Evolutionary conservation across 176 grass and related monocot species (phyloP).

Genomic region (Guadua angustifolia): DNA sequence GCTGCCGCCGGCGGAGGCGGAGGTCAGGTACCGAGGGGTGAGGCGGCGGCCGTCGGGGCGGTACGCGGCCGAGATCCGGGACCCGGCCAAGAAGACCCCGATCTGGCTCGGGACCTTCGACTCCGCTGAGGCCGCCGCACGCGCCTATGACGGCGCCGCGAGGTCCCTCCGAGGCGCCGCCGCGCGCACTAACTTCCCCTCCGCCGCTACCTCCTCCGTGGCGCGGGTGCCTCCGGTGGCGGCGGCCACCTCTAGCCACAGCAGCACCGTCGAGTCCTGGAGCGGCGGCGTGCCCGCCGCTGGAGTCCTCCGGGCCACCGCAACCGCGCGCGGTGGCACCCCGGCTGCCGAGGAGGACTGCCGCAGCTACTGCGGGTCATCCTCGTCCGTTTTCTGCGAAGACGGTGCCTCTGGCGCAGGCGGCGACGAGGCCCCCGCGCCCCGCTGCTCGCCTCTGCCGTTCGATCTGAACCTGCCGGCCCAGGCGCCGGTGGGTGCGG

Average conservation of each 20-base stretch:
- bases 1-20: conserved; percentile 24
- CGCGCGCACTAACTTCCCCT: conserved; percentile 67
- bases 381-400: conserved; percentile 66
- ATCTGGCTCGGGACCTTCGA: conserved; percentile 86
- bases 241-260: conserved; percentile 67
- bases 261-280: conserved; percentile 85
- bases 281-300: conserved; percentile 13
- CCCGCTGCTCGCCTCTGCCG: conserved; percentile 33
- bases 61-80: conserved; percentile 91
- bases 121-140: conserved; percentile 79
- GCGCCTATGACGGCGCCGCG: conserved; percentile 79
- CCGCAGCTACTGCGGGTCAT: conserved; percentile 80
- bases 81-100: conserved; percentile 75
- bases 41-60: conserved; percentile 71
- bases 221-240: neutral
- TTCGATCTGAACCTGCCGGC: conserved; percentile 82
- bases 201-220: neutral
- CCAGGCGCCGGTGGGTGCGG: conserved; percentile 23
- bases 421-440: conserved; percentile 48
- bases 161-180: conserved; percentile 57
- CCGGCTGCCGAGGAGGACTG: conserved; percentile 49
- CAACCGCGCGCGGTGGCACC: neutral
- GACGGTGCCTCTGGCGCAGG: conserved; percentile 45
- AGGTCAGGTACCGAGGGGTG: conserved; percentile 83
- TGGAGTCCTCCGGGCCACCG: conserved; percentile 17